Base-by-base conservation (phyloP, 1,284 basidiomycete genomes). In the Cystobasidium sp. region DNA sequence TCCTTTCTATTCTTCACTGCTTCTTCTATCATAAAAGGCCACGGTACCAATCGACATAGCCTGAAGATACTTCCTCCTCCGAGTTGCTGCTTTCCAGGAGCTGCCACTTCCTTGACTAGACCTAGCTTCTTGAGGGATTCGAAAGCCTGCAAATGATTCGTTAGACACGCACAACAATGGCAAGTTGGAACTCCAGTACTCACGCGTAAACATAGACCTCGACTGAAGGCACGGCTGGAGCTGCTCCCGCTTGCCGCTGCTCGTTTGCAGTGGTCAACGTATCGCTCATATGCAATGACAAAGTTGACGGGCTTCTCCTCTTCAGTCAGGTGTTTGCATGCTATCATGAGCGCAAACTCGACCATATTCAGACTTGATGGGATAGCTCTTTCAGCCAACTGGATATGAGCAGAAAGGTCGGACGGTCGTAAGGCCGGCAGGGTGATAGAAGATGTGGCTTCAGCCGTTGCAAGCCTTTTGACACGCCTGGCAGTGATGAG, bases 241-340 rank as follows among this genome's bases (percentile, higher is more conserved):
- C 67, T 76, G 12, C 41, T 64, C 16, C 62, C 66, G 18, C 66
- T 68, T 10, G 66, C 66, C 20, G 68, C 65, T 39, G 52, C 53
- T 14, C 78, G 51, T 44, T 74, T 68, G 46, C 71, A 56, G 63
- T 78, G 77, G 24, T 76, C 53, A 7, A 62, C 10, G 71, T 80
- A 80, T 31, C 64, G 53, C 31, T 76, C 75, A 58, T 76, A 78
- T 6, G 78, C 65, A 66, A 78, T 77, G 51, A 78, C 78, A 22
- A 80, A 77, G 64, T 79, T 80, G 77, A 78, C 74, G 7, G 77
- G 73, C n/a, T 76, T 53, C n/a, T 78, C 75, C 63, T 46, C 49
- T 76, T 76, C 31, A 63, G 68, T 70, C 31, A 80, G 70, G 69
- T 79, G 78, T 67, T 80, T 79, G 72, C 70, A 71, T 12, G 75